These are phyloP conservation scores for Cocos nucifera DNA, from an alignment of 176 grass and related monocot species.

Conservation along the genomic window DNA sequence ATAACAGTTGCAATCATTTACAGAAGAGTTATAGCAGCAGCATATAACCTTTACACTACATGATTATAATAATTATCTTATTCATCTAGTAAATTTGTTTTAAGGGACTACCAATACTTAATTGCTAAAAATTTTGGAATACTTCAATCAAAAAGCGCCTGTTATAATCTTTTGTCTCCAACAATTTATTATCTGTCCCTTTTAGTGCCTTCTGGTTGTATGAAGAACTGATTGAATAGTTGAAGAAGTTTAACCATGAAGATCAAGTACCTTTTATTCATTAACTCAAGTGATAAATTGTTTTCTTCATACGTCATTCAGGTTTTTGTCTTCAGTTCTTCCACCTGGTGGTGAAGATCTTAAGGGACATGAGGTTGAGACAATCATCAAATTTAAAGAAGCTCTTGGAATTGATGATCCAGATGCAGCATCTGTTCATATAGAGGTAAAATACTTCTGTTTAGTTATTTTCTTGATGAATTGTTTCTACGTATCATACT, in stretches of 20 bases:
- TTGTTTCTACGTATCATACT: no score
- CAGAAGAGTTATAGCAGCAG: no score
- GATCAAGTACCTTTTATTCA: no score
- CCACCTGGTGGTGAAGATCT: conserved; percentile 70
- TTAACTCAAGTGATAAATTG: no score
- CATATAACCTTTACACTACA: no score
- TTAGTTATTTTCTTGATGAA: no score
- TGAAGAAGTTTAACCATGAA: no score
- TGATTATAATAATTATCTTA: no score
- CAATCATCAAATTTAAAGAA: conserved; percentile 77
- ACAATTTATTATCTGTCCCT: background rate
- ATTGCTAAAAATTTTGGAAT: no score
- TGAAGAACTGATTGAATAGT: background rate
- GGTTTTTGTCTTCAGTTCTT: conserved; percentile 83
- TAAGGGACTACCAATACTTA: no score
- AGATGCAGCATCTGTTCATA: conserved; percentile 90
- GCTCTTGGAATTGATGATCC: conserved; percentile 89
- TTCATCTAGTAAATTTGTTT: no score
- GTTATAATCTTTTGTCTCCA: background rate
- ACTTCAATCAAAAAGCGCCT: background rate
- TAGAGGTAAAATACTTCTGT: conserved; percentile 50
- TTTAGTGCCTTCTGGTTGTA: conserved; percentile 15
- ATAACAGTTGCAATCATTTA: no score
- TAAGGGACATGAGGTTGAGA: conserved; percentile 76
- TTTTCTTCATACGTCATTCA: conserved; percentile 32